Evolutionary conservation across 345 rosid genomes (phyloP).

Genomic region (Angophora floribunda): DNA sequence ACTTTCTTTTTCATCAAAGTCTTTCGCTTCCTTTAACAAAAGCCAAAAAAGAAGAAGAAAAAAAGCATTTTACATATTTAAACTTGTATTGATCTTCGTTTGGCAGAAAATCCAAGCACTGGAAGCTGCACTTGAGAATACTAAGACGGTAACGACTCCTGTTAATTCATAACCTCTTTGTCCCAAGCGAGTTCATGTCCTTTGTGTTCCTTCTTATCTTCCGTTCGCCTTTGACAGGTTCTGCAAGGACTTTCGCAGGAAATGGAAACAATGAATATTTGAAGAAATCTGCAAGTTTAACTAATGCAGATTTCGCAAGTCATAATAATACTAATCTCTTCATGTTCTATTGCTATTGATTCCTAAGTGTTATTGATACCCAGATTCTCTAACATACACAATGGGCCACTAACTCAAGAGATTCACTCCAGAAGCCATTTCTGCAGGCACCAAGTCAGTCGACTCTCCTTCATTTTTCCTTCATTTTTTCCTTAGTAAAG

Average conservation of each 20-base stretch:
- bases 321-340: neutral
- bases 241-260: constrained; percentile 21
- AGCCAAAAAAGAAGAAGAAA: neutral
- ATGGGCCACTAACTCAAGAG: neutral
- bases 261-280: neutral
- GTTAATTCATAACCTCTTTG: neutral
- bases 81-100: neutral
- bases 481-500: neutral
- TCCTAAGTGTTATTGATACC: neutral
- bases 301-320: neutral
- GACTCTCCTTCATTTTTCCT: neutral
- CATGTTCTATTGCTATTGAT: neutral
- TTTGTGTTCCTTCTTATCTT: neutral
- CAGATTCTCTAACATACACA: neutral
- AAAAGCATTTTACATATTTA: neutral
- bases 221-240: constrained; percentile 10
- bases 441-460: neutral
- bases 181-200: neutral
- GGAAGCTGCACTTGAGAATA: constrained; percentile 27
- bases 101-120: constrained; percentile 27
- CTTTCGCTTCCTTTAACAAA: neutral
- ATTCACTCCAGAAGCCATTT: neutral
- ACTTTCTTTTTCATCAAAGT: neutral
- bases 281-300: neutral
- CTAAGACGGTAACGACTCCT: constrained; percentile 18